These are phyloP conservation scores for Penicillium coffeae DNA, from an alignment of 495 filamentous ascomycete genomes.

Conservation along the genomic window DNA sequence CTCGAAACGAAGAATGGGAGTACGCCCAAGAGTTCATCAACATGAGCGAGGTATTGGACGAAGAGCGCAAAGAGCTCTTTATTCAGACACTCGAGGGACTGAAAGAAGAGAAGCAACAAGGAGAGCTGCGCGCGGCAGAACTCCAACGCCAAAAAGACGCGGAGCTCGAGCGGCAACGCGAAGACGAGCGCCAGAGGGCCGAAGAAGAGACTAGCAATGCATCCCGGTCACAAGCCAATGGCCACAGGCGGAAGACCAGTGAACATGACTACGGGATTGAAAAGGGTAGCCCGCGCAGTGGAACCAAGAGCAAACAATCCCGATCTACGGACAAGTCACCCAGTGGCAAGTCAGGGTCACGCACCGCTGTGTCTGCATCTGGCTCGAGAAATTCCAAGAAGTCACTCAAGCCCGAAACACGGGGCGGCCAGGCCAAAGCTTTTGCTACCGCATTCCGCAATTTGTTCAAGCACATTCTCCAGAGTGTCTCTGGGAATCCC, in stretches of 20 bases:
- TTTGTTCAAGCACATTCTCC: constrained; percentile 57
- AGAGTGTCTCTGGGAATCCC: constrained; percentile 66
- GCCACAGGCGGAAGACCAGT: constrained; percentile 47
- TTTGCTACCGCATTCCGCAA: constrained; percentile 52
- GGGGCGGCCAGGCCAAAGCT: constrained; percentile 29
- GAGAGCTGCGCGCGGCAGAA: constrained; percentile 64
- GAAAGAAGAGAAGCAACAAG: constrained; percentile 65
- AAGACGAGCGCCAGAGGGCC: constrained; percentile 56
- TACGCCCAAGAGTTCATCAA: constrained; percentile 88
- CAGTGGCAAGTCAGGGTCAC: constrained; percentile 25
- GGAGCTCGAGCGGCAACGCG: constrained; percentile 50
- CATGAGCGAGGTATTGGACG: constrained; percentile 78
- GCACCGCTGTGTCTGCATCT: constrained; percentile 31
- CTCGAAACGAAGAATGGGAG: constrained; percentile 89
- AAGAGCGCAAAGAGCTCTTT: constrained; percentile 85
- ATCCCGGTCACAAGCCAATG: constrained; percentile 37
- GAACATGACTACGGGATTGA: constrained; percentile 56
- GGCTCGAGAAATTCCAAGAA: constrained; percentile 39
- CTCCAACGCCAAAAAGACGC: constrained; percentile 60
- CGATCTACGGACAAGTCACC: constrained; percentile 28
- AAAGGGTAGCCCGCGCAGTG: constrained; percentile 33
- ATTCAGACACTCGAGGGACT: constrained; percentile 61
- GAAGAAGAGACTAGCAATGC: constrained; percentile 50
- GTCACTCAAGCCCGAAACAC: constrained; percentile 33
- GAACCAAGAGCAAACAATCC: constrained; percentile 28